Conservation (phyloP, 441 rosid genomes). For the California macrophylla region DNA sequence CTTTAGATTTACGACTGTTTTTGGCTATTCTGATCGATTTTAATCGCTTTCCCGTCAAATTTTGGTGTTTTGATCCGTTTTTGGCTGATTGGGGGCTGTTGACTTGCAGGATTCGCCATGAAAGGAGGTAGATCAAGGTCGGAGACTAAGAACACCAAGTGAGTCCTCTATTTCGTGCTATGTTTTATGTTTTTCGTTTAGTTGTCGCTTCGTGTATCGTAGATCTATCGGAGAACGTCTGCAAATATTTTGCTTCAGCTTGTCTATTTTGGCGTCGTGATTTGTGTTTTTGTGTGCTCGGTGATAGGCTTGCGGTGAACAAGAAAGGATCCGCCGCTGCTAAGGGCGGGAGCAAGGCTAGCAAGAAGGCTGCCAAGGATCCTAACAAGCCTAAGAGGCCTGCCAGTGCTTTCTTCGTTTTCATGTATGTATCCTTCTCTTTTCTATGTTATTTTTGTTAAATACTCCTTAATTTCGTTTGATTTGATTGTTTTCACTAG, state of each 20-base stretch:
- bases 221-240: constrained; percentile 22
- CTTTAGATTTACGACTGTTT: too few species aligned
- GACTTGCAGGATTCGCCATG: constrained; percentile 53
- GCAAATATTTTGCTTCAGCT: not conserved
- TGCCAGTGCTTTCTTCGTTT: constrained; percentile 94
- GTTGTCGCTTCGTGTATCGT: constrained; percentile 10
- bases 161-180: constrained; percentile 14
- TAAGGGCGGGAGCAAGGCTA: constrained; percentile 32
- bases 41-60: not conserved
- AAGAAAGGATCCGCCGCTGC: constrained; percentile 40
- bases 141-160: constrained; percentile 59
- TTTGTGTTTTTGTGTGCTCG: constrained; percentile 9
- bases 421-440: constrained; percentile 48
- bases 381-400: constrained; percentile 96
- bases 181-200: not conserved
- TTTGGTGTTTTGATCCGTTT: not conserved
- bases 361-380: constrained; percentile 63
- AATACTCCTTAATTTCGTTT: not conserved
- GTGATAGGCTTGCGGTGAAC: constrained; percentile 63
- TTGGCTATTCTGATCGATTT: not conserved
- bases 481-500: not conserved
- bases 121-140: constrained; percentile 82
- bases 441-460: too few species aligned
- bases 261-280: constrained; percentile 1
- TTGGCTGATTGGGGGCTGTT: constrained; percentile 27